Conservation (phyloP, 139 green algal genomes). For the Coelastrella sp. region DNA sequence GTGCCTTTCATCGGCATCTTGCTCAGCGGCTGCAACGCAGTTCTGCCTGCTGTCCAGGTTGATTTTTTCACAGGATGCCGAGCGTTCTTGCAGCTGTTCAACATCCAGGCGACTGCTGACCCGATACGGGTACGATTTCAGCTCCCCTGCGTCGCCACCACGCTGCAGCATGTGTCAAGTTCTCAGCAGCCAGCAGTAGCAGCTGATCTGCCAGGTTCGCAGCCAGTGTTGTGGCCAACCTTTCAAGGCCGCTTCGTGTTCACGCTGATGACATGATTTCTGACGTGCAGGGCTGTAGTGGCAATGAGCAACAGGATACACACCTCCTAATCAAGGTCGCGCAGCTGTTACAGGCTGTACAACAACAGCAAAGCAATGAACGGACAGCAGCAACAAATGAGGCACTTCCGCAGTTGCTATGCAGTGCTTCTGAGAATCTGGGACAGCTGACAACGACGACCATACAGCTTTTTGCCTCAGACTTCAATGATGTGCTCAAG, state of each 20-base stretch:
- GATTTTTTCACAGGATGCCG: constrained; percentile 38
- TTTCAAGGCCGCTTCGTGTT: background rate
- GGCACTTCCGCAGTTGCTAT: constrained; percentile 8
- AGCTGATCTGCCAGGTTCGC: too few relatives aligned
- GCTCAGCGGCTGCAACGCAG: too few relatives aligned
- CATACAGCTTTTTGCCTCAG: constrained; percentile 36
- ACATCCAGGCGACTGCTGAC: background rate
- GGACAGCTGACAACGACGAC: background rate
- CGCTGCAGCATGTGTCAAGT: background rate
- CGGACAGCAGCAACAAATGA: background rate
- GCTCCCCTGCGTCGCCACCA: background rate
- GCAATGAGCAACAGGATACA: constrained; percentile 3
- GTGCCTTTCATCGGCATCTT: too few relatives aligned
- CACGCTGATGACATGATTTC: too few relatives aligned
- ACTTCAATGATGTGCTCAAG: constrained; percentile 25
- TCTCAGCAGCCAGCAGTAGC: too few relatives aligned
- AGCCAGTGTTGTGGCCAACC: background rate
- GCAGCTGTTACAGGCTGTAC: background rate
- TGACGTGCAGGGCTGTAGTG: constrained; percentile 16
- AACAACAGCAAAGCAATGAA: background rate
- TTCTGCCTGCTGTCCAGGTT: too few relatives aligned
- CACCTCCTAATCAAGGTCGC: background rate
- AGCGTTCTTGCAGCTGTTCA: background rate
- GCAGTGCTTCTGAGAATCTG: background rate
- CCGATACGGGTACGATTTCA: constrained; percentile 19